Percentiles rank a stretch among this genome's conserved stretches.
phyloP scores from a whole-genome alignment of 1,139 yeast species.

The Taphrina populina region DNA sequence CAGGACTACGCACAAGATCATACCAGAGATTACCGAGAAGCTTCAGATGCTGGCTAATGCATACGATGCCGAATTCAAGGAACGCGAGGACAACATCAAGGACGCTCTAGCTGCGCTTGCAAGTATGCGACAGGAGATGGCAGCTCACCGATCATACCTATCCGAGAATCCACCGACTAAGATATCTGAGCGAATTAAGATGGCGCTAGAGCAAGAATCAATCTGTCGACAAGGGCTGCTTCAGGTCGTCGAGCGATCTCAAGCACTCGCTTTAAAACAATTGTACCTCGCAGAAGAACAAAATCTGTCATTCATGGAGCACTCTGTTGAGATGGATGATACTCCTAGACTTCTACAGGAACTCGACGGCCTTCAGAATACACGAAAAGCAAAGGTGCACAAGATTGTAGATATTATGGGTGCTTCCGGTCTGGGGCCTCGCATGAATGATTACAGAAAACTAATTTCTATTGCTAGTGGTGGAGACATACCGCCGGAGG shows the following conservation, averaged over 20 bases:
- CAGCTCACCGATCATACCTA: conserved; percentile 35
- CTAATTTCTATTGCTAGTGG: conserved; percentile 58
- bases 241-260: conserved; percentile 24
- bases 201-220: conserved; percentile 42
- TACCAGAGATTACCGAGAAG: conserved; percentile 50
- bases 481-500: conserved; percentile 19
- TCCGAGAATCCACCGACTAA: conserved; percentile 38
- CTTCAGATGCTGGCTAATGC: conserved; percentile 57
- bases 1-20: conserved; percentile 51
- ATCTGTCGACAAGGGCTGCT: conserved; percentile 7
- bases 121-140: conserved; percentile 49
- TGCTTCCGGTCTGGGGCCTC: conserved; percentile 52
- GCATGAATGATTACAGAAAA: conserved; percentile 77
- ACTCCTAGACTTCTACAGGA: conserved; percentile 45
- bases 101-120: conserved; percentile 50
- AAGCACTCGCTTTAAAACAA: conserved; percentile 44
- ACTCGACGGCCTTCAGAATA: conserved; percentile 52
- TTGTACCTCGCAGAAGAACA: conserved; percentile 11
- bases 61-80: conserved; percentile 55
- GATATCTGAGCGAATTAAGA: conserved; percentile 43
- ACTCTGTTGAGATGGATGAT: conserved; percentile 38
- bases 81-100: conserved; percentile 53
- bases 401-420: conserved; percentile 54
- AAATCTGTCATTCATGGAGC: conserved; percentile 18
- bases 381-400: conserved; percentile 50